A percentile compares a stretch with the other conserved stretches of the same genome.
These are phyloP conservation scores for Paramecium sonneborni DNA, from an alignment of 73 alveolate genomes.

Conservation along the genomic window DNA sequence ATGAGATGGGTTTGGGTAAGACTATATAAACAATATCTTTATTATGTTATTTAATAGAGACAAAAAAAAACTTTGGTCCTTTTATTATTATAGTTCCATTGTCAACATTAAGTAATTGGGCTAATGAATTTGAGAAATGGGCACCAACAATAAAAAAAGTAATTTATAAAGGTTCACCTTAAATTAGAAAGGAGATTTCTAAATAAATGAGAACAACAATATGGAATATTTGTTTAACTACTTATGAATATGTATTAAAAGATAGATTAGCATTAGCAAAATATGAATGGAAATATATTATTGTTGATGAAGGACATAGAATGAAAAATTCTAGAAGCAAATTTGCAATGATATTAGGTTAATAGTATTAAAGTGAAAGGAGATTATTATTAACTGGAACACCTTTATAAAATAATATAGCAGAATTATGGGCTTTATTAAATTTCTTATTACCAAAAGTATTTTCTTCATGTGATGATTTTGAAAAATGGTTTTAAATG, in stretches of 20 bases:
- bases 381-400: constrained; percentile 97
- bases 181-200: constrained; percentile 80
- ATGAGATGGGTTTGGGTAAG: constrained; percentile 99
- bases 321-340: constrained; percentile 96
- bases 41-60: constrained; percentile 91
- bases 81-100: constrained; percentile 97
- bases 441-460: constrained; percentile 96
- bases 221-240: constrained; percentile 94
- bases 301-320: constrained; percentile 99
- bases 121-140: constrained; percentile 96
- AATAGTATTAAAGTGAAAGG: constrained; percentile 89
- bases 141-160: constrained; percentile 94
- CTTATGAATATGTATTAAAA: constrained; percentile 95
- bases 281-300: constrained; percentile 89
- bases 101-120: constrained; percentile 97
- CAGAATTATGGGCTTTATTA: constrained; percentile 97
- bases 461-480: constrained; percentile 97
- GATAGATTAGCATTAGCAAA: constrained; percentile 88
- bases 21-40: constrained; percentile 96
- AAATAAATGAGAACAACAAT: constrained; percentile 68
- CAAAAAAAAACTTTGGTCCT: constrained; percentile 94
- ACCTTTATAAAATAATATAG: constrained; percentile 96
- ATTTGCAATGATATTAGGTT: constrained; percentile 93
- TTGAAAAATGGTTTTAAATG: constrained; percentile 97
- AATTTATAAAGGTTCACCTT: constrained; percentile 91